Evolutionary conservation across 306 rosid species (phyloP).

Genomic region (Lupinus albus): DNA sequence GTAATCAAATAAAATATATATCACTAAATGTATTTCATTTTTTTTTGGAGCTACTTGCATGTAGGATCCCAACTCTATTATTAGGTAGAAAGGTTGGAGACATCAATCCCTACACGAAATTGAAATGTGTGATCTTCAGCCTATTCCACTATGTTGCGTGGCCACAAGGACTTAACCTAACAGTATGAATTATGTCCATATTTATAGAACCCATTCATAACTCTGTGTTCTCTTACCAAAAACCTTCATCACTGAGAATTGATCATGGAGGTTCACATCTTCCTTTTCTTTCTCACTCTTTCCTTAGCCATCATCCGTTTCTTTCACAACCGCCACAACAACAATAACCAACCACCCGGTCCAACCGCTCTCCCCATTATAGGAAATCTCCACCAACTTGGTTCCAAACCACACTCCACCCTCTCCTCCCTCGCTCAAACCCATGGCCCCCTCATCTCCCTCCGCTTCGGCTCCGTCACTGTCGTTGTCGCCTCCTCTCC

Average conservation of each 20-base stretch:
- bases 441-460: constrained; percentile 62
- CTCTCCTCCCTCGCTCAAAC: constrained; percentile 48
- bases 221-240: background rate
- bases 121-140: too few relatives aligned
- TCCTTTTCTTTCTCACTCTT: constrained; percentile 39
- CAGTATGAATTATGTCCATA: too few relatives aligned
- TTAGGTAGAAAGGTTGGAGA: too few relatives aligned
- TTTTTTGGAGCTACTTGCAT: too few relatives aligned
- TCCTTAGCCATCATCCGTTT: constrained; percentile 19
- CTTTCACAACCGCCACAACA: background rate
- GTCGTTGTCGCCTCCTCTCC: constrained; percentile 55
- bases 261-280: constrained; percentile 42
- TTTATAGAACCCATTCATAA: background rate
- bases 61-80: too few relatives aligned
- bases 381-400: constrained; percentile 65
- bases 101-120: too few relatives aligned
- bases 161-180: too few relatives aligned
- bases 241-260: background rate
- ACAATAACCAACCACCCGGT: constrained; percentile 49
- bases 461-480: constrained; percentile 52
- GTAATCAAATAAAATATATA: too few relatives aligned
- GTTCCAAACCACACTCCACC: constrained; percentile 47
- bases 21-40: too few relatives aligned
- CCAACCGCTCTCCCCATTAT: constrained; percentile 56
- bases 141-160: too few relatives aligned